These are phyloP conservation scores for Solanum phureja DNA, from an alignment of 257 asterid species.

Conservation along the genomic window DNA sequence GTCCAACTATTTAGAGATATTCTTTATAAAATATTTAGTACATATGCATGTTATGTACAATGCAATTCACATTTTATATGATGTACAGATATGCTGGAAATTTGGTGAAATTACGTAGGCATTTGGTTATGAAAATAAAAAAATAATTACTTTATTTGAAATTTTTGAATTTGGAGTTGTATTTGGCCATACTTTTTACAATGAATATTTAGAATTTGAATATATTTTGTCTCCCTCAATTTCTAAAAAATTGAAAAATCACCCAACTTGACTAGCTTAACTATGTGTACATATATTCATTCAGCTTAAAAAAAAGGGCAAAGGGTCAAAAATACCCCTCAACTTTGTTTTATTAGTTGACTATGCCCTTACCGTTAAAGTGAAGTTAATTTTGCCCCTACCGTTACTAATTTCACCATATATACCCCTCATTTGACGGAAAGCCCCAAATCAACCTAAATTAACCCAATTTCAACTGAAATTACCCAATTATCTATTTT, in stretches of 20 bases:
- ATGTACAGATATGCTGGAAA: not conserved
- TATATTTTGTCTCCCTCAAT: not conserved
- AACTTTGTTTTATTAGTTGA: too few relatives aligned
- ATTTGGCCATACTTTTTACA: not conserved
- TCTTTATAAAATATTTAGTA: not conserved
- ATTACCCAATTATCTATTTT: too few relatives aligned
- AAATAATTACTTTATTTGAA: not conserved
- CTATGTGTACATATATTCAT: not conserved
- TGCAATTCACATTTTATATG: not conserved
- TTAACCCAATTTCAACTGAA: too few relatives aligned
- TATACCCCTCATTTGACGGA: too few relatives aligned
- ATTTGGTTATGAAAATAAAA: not conserved
- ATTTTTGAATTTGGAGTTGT: not conserved
- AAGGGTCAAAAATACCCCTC: too few relatives aligned
- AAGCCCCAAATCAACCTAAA: too few relatives aligned
- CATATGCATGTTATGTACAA: not conserved
- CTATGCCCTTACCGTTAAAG: too few relatives aligned
- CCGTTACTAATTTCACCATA: too few relatives aligned
- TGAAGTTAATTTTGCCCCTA: too few relatives aligned
- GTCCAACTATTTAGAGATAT: not conserved
- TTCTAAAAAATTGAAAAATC: not conserved
- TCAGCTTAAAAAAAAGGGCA: not conserved
- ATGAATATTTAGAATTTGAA: not conserved
- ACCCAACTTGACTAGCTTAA: not conserved
- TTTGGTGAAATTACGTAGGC: not conserved